A percentile compares a stretch with the other conserved stretches of the same genome.
Conservation (phyloP, 176 grass and related monocot species). For the Poa annua region DNA sequence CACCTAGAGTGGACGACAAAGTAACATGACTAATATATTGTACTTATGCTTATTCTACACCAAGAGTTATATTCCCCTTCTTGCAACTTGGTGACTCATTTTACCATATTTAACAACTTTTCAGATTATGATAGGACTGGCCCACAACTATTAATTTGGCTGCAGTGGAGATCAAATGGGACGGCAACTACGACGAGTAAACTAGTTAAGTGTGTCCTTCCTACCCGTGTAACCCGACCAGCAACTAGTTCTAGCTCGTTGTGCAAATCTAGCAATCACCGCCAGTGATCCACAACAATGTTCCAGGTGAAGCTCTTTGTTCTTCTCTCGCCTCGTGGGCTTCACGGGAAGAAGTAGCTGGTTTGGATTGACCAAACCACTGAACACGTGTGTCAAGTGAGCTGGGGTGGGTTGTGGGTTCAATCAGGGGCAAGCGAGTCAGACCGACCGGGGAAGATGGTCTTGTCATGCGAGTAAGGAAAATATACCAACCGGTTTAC, state of each 20-base stretch:
- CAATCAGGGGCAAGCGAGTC: neutral
- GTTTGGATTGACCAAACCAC: neutral
- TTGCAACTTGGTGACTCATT: neutral
- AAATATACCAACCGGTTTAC: neutral
- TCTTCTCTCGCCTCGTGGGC: neutral
- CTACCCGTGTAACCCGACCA: neutral
- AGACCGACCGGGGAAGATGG: neutral
- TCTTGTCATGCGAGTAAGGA: neutral
- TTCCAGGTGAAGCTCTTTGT: neutral
- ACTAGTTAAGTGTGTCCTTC: neutral
- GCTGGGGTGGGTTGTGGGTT: neutral
- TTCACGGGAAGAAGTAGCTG: neutral
- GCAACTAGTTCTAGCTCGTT: neutral
- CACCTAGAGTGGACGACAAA: too few relatives aligned
- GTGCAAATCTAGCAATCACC: neutral
- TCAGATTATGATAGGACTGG: neutral
- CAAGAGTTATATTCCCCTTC: neutral
- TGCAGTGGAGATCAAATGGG: neutral
- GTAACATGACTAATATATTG: too few relatives aligned
- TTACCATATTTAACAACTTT: neutral
- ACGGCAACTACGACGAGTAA: neutral
- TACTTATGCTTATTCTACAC: neutral
- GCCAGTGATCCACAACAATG: neutral
- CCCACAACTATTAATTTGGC: too few relatives aligned
- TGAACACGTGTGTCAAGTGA: neutral